phyloP scores from a whole-genome alignment of 2,329 filamentous ascomycete species.

The Cercospora sp. region DNA sequence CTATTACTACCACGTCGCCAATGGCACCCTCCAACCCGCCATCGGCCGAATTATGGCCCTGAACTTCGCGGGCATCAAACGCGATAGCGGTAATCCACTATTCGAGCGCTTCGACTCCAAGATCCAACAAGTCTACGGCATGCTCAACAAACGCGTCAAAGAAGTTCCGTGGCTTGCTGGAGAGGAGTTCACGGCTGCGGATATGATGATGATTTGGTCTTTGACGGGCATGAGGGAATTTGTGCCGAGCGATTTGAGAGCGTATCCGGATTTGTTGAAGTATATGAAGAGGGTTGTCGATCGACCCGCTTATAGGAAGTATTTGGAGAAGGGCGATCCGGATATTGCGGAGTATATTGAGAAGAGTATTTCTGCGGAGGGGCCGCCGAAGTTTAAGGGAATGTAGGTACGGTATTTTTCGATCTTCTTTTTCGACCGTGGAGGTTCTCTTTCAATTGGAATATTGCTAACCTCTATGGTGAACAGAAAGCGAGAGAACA shows the following conservation, averaged over 20 bases:
- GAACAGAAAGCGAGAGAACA: neutral
- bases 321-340: constrained; percentile 39
- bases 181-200: constrained; percentile 62
- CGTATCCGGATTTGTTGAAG: constrained; percentile 32
- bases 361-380: constrained; percentile 9
- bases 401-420: constrained; percentile 4
- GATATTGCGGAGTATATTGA: constrained; percentile 28
- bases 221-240: constrained; percentile 60
- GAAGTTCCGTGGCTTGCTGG: constrained; percentile 59
- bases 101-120: constrained; percentile 39
- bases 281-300: constrained; percentile 34
- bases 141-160: constrained; percentile 53
- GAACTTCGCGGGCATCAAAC: constrained; percentile 29
- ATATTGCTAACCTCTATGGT: too few species aligned
- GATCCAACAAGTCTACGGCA: constrained; percentile 43
- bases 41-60: constrained; percentile 39
- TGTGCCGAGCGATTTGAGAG: constrained; percentile 25
- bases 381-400: constrained; percentile 17
- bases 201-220: constrained; percentile 63
- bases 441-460: too few species aligned
- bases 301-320: constrained; percentile 35
- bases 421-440: too few species aligned
- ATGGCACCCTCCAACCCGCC: constrained; percentile 43
- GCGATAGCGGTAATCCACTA: constrained; percentile 33
- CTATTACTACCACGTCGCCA: constrained; percentile 56